A percentile compares a stretch with the other conserved stretches of the same genome.
Evolutionary conservation across 495 filamentous ascomycete species (phyloP).

Genomic region (Aspergillus bertholletiae): DNA sequence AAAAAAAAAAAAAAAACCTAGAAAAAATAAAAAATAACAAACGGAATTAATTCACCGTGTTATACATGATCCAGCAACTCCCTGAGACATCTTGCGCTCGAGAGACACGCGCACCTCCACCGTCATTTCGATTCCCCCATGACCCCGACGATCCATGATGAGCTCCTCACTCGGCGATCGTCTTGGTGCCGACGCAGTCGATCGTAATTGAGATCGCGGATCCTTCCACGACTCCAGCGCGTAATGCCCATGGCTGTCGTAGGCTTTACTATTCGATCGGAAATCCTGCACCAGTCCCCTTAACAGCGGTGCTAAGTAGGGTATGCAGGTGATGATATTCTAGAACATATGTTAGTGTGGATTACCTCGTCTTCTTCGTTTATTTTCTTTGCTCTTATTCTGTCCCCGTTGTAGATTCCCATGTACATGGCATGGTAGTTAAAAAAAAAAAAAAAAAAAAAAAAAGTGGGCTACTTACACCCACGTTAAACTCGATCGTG

Average conservation of each 20-base stretch:
- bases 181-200: slow-evolving; percentile 23
- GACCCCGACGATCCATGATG: slow-evolving; percentile 22
- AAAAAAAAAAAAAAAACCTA: too few relatives aligned
- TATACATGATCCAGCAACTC: too few relatives aligned
- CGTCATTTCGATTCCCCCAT: slow-evolving; percentile 35
- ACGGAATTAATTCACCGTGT: too few relatives aligned
- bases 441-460: background rate
- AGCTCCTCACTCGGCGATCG: slow-evolving; percentile 44
- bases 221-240: slow-evolving; percentile 33
- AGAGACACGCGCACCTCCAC: slow-evolving; percentile 43
- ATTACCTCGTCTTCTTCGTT: background rate
- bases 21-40: too few relatives aligned
- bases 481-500: slow-evolving; percentile 56
- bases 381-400: too few relatives aligned
- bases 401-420: too few relatives aligned
- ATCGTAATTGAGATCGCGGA: background rate
- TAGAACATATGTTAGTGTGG: slow-evolving; percentile 6
- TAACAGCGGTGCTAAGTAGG: slow-evolving; percentile 45
- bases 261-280: slow-evolving; percentile 23
- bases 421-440: too few relatives aligned
- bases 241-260: slow-evolving; percentile 14
- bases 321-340: slow-evolving; percentile 47
- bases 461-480: slow-evolving; percentile 25
- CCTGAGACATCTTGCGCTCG: background rate
- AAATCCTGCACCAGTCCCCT: slow-evolving; percentile 33